Base-by-base conservation (phyloP, 768 basidiomycete species). In the Trametes coccinea region DNA sequence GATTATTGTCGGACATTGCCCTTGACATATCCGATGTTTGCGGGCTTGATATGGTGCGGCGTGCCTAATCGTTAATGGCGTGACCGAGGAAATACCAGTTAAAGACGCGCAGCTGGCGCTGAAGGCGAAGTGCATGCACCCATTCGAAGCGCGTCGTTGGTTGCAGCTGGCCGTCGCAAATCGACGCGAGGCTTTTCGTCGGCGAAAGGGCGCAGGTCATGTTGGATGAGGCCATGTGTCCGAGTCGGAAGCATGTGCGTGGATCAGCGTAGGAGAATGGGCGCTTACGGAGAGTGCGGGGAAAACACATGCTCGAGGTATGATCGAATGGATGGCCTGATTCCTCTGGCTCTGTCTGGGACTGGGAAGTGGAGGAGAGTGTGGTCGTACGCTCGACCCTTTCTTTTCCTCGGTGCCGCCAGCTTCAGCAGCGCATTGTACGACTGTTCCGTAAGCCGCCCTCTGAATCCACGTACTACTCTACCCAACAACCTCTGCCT, bases 281-380 rank as follows among this genome's bases (percentile, higher is more conserved):
- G 49, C 57, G 57, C 57, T 34, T 45, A 3, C 2, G 17, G 31
- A 1, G 55, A 59, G 27, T 59, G 49, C 33, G 57, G 57, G 49
- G 57, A 52, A 58, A 59, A 59, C 49, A 58, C 56, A 58, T 58
- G 56, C 56, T 9, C 41, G 53, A 2, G 29, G 56, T 43, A 48
- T 45, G 14, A n/a, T 34, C 33, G 56, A 49, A 29, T 22, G 11
- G 43, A 48, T 56, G 56, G 46, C 17, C 56, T 40, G 46, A 56
- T 56, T 56, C 47, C 39, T 29, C 22, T 27, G 3, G 45, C 27
- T 47, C 39, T 8, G 8, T 8, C 13, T 8, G 39, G 8, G 39
- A 39, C 22, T 22, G 22, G 22, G 22, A 0, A 22, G 22, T 22
- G 22, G 22, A 22, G 22, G 22, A 22, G 22, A 22, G 22, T 22